These are phyloP conservation scores for Alternaria tenuissima DNA, from an alignment of 2,329 filamentous ascomycete genomes.

Conservation along the genomic window DNA sequence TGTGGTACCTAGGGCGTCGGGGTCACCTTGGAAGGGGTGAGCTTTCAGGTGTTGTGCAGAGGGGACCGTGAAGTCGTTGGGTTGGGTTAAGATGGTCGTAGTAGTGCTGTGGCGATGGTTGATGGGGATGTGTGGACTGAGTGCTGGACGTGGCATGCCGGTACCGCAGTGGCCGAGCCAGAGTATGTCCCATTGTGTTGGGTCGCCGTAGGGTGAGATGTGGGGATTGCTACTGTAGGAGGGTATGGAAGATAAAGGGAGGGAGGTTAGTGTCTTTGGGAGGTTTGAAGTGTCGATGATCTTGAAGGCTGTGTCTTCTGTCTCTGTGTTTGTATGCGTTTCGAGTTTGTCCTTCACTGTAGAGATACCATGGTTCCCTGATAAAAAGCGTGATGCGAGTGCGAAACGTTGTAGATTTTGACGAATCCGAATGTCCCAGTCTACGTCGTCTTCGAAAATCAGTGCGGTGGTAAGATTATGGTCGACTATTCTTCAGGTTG, in stretches of 20 bases:
- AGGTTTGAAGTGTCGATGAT: slow-evolving; percentile 36
- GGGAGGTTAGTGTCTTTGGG: slow-evolving; percentile 29
- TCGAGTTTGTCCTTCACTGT: slow-evolving; percentile 15
- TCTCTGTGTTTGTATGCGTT: slow-evolving; percentile 33
- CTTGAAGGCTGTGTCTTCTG: slow-evolving; percentile 32
- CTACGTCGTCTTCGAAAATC: slow-evolving; percentile 45
- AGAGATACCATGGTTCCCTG: background rate
- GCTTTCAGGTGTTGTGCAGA: slow-evolving; percentile 35
- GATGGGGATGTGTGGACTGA: background rate
- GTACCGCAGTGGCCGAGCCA: slow-evolving; percentile 51
- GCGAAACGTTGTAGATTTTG: slow-evolving; percentile 43
- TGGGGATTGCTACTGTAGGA: background rate
- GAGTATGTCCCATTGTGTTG: slow-evolving; percentile 51
- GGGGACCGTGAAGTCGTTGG: slow-evolving; percentile 39
- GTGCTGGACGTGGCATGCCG: slow-evolving; percentile 36
- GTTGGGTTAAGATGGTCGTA: slow-evolving; percentile 20
- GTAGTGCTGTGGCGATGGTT: slow-evolving; percentile 27
- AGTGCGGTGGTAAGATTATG: slow-evolving; percentile 45
- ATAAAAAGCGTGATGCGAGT: slow-evolving; percentile 35
- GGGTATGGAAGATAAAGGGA: slow-evolving; percentile 26
- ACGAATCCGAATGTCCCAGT: slow-evolving; percentile 43
- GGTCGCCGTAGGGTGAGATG: slow-evolving; percentile 46
- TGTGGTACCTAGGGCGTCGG: slow-evolving; percentile 35
- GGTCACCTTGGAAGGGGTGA: slow-evolving; percentile 40
- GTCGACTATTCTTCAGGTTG: slow-evolving; percentile 28